Conservation (phyloP, 2,329 filamentous ascomycete genomes). For the Neobulgaria alba region DNA sequence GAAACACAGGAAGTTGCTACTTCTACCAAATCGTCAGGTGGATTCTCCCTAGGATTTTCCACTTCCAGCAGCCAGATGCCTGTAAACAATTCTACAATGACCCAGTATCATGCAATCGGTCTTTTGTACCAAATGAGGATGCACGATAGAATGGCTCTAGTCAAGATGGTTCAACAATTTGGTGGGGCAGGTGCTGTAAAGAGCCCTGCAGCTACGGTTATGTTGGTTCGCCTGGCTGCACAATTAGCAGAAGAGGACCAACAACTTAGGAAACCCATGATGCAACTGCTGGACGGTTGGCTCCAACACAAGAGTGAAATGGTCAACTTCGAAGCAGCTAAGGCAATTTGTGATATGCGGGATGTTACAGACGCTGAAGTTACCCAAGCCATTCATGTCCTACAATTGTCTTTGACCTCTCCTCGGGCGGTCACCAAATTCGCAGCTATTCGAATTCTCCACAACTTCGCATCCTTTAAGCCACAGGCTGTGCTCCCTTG, state of each 20-base stretch:
- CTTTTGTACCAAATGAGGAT: constrained; percentile 95
- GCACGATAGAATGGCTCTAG: constrained; percentile 94
- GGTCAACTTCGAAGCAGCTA: constrained; percentile 98
- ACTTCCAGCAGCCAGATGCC: constrained; percentile 64
- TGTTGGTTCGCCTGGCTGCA: constrained; percentile 86
- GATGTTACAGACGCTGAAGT: constrained; percentile 91
- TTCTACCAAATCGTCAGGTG: constrained; percentile 76
- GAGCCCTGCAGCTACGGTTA: constrained; percentile 84
- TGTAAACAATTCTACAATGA: constrained; percentile 94
- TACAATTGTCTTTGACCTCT: constrained; percentile 94
- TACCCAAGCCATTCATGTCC: constrained; percentile 82
- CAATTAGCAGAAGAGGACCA: constrained; percentile 91
- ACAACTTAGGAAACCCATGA: constrained; percentile 88
- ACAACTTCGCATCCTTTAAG: constrained; percentile 95
- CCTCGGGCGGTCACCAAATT: constrained; percentile 96
- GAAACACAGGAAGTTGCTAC: constrained; percentile 96
- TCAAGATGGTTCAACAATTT: constrained; percentile 99
- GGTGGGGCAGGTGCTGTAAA: constrained; percentile 85
- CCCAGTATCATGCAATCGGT: constrained; percentile 96
- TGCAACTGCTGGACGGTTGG: constrained; percentile 93
- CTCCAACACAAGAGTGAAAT: constrained; percentile 97
- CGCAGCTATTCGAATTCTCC: constrained; percentile 88
- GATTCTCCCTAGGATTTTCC: constrained; percentile 89
- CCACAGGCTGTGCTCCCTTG: constrained; percentile 84
- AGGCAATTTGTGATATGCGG: constrained; percentile 91